A percentile compares a stretch with the other conserved stretches of the same genome.
Evolutionary conservation across 768 basidiomycete genomes (phyloP).

Genomic region (Stropharia rugosoannulata): DNA sequence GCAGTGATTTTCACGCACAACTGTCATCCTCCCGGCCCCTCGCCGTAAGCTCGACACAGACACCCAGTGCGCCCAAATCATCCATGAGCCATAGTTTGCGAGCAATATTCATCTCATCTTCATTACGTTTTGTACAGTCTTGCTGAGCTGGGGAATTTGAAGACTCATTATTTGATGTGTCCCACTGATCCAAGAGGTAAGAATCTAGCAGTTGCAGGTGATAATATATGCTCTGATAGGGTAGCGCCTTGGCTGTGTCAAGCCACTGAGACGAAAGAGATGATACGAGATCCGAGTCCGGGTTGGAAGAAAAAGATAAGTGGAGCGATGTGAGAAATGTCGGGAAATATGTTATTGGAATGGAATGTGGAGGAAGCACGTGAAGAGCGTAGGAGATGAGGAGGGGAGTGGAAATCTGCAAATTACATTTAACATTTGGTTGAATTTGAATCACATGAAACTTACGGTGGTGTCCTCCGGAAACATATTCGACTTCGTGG

Average conservation of each 20-base stretch:
- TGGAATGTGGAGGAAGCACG: slow-evolving; percentile 42
- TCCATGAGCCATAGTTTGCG: slow-evolving; percentile 45
- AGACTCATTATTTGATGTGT: slow-evolving; percentile 7
- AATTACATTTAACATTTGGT: not conserved
- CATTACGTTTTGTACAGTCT: slow-evolving; percentile 7
- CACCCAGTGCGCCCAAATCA: slow-evolving; percentile 49
- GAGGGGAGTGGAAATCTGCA: slow-evolving; percentile 52
- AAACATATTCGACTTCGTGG: slow-evolving; percentile 35
- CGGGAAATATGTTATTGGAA: slow-evolving; percentile 33
- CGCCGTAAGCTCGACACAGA: slow-evolving; percentile 40
- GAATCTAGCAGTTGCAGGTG: slow-evolving; percentile 62
- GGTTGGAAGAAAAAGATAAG: slow-evolving; percentile 28
- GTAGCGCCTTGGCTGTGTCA: slow-evolving; percentile 18
- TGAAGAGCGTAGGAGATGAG: slow-evolving; percentile 52
- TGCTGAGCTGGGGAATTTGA: slow-evolving; percentile 9
- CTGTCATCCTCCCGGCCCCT: slow-evolving; percentile 12
- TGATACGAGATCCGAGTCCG: slow-evolving; percentile 32
- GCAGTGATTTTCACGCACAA: slow-evolving; percentile 12
- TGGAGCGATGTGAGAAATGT: slow-evolving; percentile 32
- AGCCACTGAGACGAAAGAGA: slow-evolving; percentile 33
- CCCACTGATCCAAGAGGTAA: slow-evolving; percentile 62
- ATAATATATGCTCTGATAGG: slow-evolving; percentile 46
- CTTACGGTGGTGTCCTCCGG: slow-evolving; percentile 32
- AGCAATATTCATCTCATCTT: slow-evolving; percentile 30
- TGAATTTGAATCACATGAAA: not conserved